Base-by-base conservation (phyloP, 257 asterid species). In the Salvia splendens region DNA sequence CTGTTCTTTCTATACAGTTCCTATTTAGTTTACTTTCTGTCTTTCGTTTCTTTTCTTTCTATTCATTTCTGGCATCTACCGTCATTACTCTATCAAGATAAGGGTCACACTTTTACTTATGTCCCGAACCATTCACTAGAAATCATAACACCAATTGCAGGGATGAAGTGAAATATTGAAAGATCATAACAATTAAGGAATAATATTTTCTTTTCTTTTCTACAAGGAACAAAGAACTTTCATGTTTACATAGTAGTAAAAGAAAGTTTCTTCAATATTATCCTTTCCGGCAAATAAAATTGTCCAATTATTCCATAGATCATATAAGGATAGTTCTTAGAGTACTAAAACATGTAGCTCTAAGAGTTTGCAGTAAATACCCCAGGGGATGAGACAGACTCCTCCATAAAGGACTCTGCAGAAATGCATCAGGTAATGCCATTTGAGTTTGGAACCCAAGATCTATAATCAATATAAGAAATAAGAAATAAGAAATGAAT, bases 371-470 rank as follows among this genome's bases (percentile, higher is more conserved):
- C 55, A 73, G 40, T 50, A 8, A 64, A 48, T 81, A 84, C 87
- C 95, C 63, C 69, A 54, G 71, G 76, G 45, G 74, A 72, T 41
- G 86, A 55, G 72, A 71, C 47, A 64, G 70, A 42, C 17, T 45
- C 50, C 48, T 76, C 70, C 28, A 78, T 42, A 69, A 36, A 32
- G 32, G 82, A 69, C 70, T 83, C 96, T 91, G 86, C 78, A 77
- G 20, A 71, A 30, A 65, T 67, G 67, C 69, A 75, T n/a, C 46
- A 59, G 40, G 64, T 5, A 63, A 52, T 5, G 58, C 65, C 55
- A 64, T 3, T 61, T 24, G 59, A 57, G 36, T 12, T 42, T 45
- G 35, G 43, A 52, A 61, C 28, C 45, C 12, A 8, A 12, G 50
- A 55, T 59, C 43, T 12, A 71, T 12, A 66, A 40, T 7, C 0